Evolutionary conservation across 2,329 filamentous ascomycete species (phyloP), one percentile per base, ranked within the genome.

Genomic region (Pseudocercospora fijiensis): DNA sequence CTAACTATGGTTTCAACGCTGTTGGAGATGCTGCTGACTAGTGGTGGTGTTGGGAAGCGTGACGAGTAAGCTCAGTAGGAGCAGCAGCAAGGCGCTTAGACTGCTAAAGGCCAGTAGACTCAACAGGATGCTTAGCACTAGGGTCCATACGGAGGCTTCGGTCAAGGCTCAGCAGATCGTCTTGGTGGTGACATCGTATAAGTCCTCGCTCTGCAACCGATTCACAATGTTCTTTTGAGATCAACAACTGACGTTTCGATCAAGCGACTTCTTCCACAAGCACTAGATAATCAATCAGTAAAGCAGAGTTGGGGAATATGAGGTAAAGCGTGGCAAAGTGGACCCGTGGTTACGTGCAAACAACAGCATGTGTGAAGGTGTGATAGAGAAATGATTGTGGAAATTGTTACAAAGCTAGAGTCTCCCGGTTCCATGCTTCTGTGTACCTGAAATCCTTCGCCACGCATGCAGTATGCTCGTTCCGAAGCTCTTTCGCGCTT

Each of bases 171-270:
- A 41, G 55, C 27, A 20, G 55, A 22, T 57, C 30, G 55, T 22
- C 55, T 43, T 37, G 55, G 55, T 45, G 55, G 33, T 11, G 37
- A 43, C 26, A 57, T 41, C 11, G 55, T 41, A 30, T 57, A 41
- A 57, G 55, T 57, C 10, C 10, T 16, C 18, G 13, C 9, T 5
- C 11, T 51, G 18, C 1, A 11, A 8, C 43, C 8, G 22, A 2
- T 11, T 33, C 13, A 33, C 10, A 2, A 51, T 27, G 5, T 26
- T 6, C 11, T 6, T n/a, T n/a, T n/a, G n/a, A 27, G 20, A 9
- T 7, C 45, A 26, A 26, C 6, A 8, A 24, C 47, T 51, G 3
- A 26, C 22, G 2, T 8, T 22, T 6, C 24, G 20, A 24, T 51
- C 18, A 26, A 51, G 47, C 22, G 47, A 51, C 47, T 51, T 26